Evolutionary conservation across 768 basidiomycete genomes (phyloP), one percentile per base, ranked within the genome.

Genomic region (Tylopilus plumbeoviolaceoides): DNA sequence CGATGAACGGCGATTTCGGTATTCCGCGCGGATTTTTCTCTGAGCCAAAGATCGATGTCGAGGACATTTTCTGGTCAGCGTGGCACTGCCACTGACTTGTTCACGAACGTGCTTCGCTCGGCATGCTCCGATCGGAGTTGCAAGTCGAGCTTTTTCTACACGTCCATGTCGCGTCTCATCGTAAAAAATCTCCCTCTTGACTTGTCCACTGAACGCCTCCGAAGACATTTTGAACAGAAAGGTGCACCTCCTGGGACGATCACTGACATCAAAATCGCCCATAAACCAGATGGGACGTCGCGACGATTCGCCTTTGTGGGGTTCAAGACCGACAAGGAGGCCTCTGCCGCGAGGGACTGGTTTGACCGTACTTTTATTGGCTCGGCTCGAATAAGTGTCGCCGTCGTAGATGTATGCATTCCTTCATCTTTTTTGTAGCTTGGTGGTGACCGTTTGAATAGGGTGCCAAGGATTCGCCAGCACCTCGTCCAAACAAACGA

Each of bases 1-100:
- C 95, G 48, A 98, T 87, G 64, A 99, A 99, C 0, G 91, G 91
- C 4, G 95, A 95, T 70, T 88, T 87, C 21, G 95, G 95, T 47
- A 98, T 98, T 5, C 95, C 95, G 48, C 95, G 77, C 0, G 93
- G 86, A 59, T 95, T 98, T 63, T 83, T 84, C 70, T 83, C 76
- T 33, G 63, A 70, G 38, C 61, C 62, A 55, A 67, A 73, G 66
- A 64, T 54, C 50, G 65, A 64, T 20, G 55, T 47, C 23, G 68
- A 54, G n/a, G 63, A 51, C 67, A 65, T 69, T 39, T 7, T 15
- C 12, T 12, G 5, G 33, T 33, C 7, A 8, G 30, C 11, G 5
- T 15, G 14, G 33, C 33, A 11, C n/a, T n/a, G n/a, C n/a, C n/a
- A n/a, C n/a, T n/a, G n/a, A n/a, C n/a, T 33, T 33, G 14, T 33